Conservation (phyloP, 176 grass and related monocot genomes). For the Puya raimondii region DNA sequence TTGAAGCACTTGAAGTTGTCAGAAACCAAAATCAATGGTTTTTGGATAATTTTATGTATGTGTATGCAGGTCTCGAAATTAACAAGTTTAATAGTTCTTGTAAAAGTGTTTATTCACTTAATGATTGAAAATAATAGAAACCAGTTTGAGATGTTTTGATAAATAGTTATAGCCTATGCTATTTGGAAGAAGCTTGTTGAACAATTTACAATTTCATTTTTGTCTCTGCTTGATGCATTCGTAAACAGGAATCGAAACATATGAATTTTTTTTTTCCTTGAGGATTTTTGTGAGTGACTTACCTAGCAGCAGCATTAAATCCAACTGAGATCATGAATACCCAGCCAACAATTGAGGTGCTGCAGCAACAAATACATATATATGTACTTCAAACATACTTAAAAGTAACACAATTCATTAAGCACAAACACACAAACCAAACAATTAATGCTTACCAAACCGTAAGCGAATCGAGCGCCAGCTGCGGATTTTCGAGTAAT, state of each 20-base stretch:
- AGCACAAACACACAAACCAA: background rate
- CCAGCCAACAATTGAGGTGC: constrained; percentile 67
- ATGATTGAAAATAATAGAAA: too few relatives aligned
- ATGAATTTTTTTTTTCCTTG: background rate
- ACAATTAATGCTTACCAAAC: constrained; percentile 46
- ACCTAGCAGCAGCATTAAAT: constrained; percentile 92
- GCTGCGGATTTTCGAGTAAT: constrained; percentile 56
- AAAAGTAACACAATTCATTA: too few relatives aligned
- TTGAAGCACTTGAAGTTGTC: too few relatives aligned
- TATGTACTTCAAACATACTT: background rate
- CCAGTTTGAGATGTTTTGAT: too few relatives aligned
- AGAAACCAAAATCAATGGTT: too few relatives aligned
- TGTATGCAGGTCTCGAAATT: too few relatives aligned
- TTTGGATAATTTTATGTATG: too few relatives aligned
- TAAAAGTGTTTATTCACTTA: too few relatives aligned
- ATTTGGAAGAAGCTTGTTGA: background rate
- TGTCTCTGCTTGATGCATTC: too few relatives aligned
- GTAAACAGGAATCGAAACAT: background rate
- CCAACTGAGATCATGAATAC: constrained; percentile 86
- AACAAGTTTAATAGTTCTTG: too few relatives aligned
- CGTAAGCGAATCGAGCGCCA: constrained; percentile 72
- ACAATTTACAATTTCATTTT: too few relatives aligned
- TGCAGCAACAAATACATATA: constrained; percentile 16
- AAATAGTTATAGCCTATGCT: background rate
- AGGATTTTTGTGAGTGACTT: background rate